These are phyloP conservation scores for Phytopythium cucurbitacearum DNA, from an alignment of 352 stramenopile species.

Conservation along the genomic window DNA sequence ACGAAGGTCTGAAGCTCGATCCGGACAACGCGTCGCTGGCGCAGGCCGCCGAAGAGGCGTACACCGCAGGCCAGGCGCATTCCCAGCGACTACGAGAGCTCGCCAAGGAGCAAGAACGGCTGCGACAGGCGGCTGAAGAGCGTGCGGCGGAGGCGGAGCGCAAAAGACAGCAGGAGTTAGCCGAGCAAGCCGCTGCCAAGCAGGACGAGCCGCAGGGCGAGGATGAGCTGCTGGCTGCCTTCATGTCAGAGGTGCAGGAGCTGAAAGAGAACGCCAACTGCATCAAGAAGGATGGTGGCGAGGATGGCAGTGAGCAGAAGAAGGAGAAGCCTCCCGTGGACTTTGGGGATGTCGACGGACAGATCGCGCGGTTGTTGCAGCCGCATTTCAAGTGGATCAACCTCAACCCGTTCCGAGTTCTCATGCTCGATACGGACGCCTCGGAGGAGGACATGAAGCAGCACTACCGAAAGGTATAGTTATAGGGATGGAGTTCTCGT, in stretches of 20 bases:
- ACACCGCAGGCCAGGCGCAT: slow-evolving; percentile 63
- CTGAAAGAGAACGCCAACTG: slow-evolving; percentile 74
- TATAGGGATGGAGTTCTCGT: slow-evolving; percentile 3
- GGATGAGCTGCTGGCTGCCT: slow-evolving; percentile 63
- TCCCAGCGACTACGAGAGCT: slow-evolving; percentile 54
- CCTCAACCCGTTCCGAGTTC: slow-evolving; percentile 83
- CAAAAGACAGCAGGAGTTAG: slow-evolving; percentile 1
- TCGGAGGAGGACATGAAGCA: slow-evolving; percentile 89
- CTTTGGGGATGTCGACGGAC: slow-evolving; percentile 63
- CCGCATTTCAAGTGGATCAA: slow-evolving; percentile 85
- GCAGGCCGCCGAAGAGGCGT: slow-evolving; percentile 63
- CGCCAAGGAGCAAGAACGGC: slow-evolving; percentile 34
- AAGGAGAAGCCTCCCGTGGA: slow-evolving; percentile 56
- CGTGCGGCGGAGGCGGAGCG: slow-evolving; percentile 10
- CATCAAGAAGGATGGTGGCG: slow-evolving; percentile 49
- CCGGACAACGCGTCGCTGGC: slow-evolving; percentile 72
- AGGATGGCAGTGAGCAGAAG: slow-evolving; percentile 18
- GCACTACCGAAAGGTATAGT: slow-evolving; percentile 80
- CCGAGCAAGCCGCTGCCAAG: slow-evolving; percentile 13
- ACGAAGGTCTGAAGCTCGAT: slow-evolving; percentile 52
- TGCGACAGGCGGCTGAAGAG: slow-evolving; percentile 34
- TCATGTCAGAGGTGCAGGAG: slow-evolving; percentile 85
- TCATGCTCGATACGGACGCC: slow-evolving; percentile 85
- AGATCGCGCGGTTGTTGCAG: slow-evolving; percentile 63
- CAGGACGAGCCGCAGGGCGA: slow-evolving; percentile 32